phyloP scores from a whole-genome alignment of 352 stramenopile species.

The Halophytophthora polymorphica region DNA sequence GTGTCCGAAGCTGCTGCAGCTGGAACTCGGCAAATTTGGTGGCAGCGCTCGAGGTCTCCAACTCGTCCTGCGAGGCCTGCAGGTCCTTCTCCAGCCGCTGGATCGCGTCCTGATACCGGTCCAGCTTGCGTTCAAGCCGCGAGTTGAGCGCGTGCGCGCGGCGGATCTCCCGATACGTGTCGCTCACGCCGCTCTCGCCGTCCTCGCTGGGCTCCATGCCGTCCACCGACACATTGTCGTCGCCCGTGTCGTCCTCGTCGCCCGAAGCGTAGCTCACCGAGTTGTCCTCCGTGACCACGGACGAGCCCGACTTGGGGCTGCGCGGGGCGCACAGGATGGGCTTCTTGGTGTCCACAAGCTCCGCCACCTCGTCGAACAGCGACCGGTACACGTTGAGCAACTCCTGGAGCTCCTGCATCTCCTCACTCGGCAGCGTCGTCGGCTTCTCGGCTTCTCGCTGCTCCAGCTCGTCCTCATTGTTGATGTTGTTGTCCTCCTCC shows the following conservation, averaged over 20 bases:
- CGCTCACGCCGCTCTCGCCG: conserved; percentile 22
- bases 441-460: conserved; percentile 16
- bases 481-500: not conserved
- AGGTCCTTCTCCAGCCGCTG: conserved; percentile 68
- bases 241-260: conserved; percentile 39
- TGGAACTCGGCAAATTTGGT: conserved; percentile 84
- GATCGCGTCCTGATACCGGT: conserved; percentile 69
- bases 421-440: conserved; percentile 28
- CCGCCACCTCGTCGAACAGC: conserved; percentile 58
- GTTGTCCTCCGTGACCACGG: conserved; percentile 59
- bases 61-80: conserved; percentile 59
- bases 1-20: conserved; percentile 62
- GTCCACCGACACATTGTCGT: conserved; percentile 32
- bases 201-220: conserved; percentile 34
- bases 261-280: conserved; percentile 61
- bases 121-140: conserved; percentile 66
- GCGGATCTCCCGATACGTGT: conserved; percentile 53
- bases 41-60: conserved; percentile 73
- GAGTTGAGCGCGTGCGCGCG: conserved; percentile 53
- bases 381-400: conserved; percentile 68
- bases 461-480: conserved; percentile 14
- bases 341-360: conserved; percentile 53
- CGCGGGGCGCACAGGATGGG: conserved; percentile 35
- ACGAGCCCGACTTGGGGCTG: conserved; percentile 61
- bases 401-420: conserved; percentile 50